Evolutionary conservation across 2,329 filamentous ascomycete species (phyloP), one percentile per base, ranked within the genome.

Genomic region (Pseudonectria foliicola): DNA sequence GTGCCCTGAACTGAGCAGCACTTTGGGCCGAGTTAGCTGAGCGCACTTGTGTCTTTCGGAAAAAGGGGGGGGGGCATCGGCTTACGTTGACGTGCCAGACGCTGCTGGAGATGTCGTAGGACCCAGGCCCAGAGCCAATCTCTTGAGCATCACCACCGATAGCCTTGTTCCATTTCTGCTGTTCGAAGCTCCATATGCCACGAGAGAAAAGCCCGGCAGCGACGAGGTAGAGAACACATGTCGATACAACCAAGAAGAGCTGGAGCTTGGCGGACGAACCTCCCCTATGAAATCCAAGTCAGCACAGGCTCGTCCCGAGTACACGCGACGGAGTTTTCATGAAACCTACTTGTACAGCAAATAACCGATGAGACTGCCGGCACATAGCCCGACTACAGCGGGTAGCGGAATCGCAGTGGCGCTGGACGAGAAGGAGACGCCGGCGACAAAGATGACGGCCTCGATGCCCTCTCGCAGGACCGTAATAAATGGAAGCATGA

Each of bases 381-480:
- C 81, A 3, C 73, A 51, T 12, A 94, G 60, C 1, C 87, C 88
- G 13, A 77, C 70, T 13, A 93, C 61, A 3, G 88, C 82, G 1
- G 88, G 77, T 5, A 94, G 63, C 3, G 88, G 87, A 33, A 94
- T 84, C 0, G 87, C 72, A 6, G 73, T 76, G 2, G 85, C 85
- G 0, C 86, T 85, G 4, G 83, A 68, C 1, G 79, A 76, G 35
- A 94, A 78, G 3, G 82, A 82, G 4, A 95, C 87, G 13, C 87
- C 88, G 12, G 85, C 85, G 34, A 93, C 78, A 58, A 93, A 94
- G 15, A 94, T 75, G 25, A 94, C 81, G 1, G 83, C 85, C 57
- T 95, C 88, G 21, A 94, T 74, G 3, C 87, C 88, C 58, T 94
- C 87, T 25, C 88, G 71, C 11, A 94, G 64, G n/a, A 92, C 82